Evolutionary conservation across 805 yeast species (phyloP).

Genomic region (Torulaspora microellipsoides): DNA sequence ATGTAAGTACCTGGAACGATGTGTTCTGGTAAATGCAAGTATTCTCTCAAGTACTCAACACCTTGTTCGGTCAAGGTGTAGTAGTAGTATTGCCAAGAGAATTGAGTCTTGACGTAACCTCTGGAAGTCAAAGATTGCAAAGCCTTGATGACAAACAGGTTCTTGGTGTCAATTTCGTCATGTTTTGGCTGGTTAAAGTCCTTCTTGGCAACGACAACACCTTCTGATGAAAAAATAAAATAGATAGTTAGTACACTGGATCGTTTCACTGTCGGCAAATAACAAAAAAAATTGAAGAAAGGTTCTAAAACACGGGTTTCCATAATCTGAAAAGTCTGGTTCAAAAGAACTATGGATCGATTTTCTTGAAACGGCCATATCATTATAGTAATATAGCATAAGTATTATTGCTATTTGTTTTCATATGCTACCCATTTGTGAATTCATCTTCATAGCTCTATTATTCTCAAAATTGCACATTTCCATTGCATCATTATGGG

Average conservation of each 20-base stretch:
- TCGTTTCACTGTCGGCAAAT: no score
- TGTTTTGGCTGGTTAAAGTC: constrained; percentile 96
- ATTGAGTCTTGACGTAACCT: constrained; percentile 99
- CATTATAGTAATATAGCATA: constrained; percentile 15
- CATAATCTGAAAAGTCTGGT: no score
- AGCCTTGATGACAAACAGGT: constrained; percentile 98
- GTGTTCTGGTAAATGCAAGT: constrained; percentile 98
- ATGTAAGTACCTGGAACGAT: constrained; percentile 98
- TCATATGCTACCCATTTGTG: no score
- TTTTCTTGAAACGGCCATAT: no score
- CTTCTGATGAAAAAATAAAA: constrained; percentile 52
- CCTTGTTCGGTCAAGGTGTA: constrained; percentile 99
- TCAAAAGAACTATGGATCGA: no score
- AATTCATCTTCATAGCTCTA: no score
- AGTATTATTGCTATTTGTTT: constrained; percentile 14
- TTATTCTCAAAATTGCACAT: no score
- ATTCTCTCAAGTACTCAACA: constrained; percentile 95
- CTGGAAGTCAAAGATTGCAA: constrained; percentile 97
- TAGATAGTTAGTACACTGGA: no score
- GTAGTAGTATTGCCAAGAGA: constrained; percentile 99
- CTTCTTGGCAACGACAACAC: constrained; percentile 99
- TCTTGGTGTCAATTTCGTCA: constrained; percentile 96
- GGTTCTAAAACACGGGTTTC: no score
- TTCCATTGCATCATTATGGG: no score
- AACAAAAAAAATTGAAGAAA: no score